phyloP scores from a whole-genome alignment of 2,329 filamentous ascomycete genomes.

The Cercospora zeae-maydis region DNA sequence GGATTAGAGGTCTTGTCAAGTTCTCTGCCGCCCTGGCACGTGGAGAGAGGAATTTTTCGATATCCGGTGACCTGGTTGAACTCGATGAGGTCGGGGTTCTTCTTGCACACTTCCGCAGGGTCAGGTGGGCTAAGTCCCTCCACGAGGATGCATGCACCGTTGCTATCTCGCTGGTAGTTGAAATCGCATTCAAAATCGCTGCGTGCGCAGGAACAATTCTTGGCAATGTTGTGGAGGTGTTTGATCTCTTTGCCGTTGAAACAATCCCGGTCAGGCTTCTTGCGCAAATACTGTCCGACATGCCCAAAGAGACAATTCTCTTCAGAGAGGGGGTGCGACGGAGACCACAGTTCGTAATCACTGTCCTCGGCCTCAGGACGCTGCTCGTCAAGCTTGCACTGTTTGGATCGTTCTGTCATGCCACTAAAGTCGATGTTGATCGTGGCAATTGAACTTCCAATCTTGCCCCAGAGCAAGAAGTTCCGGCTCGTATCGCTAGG shows the following conservation, averaged over 20 bases:
- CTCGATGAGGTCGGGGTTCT: constrained; percentile 66
- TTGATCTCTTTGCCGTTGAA: constrained; percentile 66
- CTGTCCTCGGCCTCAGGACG: constrained; percentile 52
- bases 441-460: constrained; percentile 60
- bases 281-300: constrained; percentile 82
- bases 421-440: constrained; percentile 88
- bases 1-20: constrained; percentile 64
- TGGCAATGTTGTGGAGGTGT: constrained; percentile 64
- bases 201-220: constrained; percentile 78
- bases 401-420: constrained; percentile 59
- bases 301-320: constrained; percentile 91
- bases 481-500: constrained; percentile 86
- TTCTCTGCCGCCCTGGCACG: constrained; percentile 72
- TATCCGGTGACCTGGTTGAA: constrained; percentile 86
- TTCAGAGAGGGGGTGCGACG: constrained; percentile 73
- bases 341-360: constrained; percentile 86
- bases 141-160: constrained; percentile 75
- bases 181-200: constrained; percentile 95
- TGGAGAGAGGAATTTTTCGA: constrained; percentile 83
- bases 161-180: constrained; percentile 79
- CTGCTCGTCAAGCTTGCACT: constrained; percentile 66
- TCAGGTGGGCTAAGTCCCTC: constrained; percentile 64
- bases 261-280: constrained; percentile 73
- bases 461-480: constrained; percentile 81
- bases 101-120: constrained; percentile 55